phyloP scores from a whole-genome alignment of 352 stramenopile species.

The Plasmopara muralis region DNA sequence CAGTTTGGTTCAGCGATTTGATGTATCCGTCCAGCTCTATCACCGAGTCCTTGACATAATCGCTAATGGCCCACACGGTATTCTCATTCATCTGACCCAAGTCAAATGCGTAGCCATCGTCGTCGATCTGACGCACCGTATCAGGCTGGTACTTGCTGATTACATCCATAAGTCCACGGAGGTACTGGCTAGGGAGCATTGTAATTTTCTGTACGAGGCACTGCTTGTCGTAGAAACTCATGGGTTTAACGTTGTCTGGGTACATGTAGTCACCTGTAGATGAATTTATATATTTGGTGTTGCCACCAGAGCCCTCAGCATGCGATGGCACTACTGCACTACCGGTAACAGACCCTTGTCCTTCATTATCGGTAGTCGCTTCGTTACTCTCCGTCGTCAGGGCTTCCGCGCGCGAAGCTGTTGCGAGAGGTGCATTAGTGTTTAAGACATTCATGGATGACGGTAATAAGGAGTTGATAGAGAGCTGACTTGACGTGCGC shows the following conservation, averaged over 20 bases:
- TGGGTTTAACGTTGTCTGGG: constrained; percentile 73
- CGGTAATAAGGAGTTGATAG: constrained; percentile 61
- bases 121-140: constrained; percentile 79
- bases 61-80: constrained; percentile 81
- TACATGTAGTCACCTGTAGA: constrained; percentile 81
- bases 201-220: constrained; percentile 82
- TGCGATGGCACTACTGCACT: not conserved
- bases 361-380: constrained; percentile 27
- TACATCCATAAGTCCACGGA: constrained; percentile 79
- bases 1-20: constrained; percentile 48
- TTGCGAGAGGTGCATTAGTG: constrained; percentile 7
- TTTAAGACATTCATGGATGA: constrained; percentile 21
- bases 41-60: constrained; percentile 85
- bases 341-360: constrained; percentile 6
- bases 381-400: constrained; percentile 14
- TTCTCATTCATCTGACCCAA: constrained; percentile 86
- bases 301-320: constrained; percentile 54
- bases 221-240: constrained; percentile 82
- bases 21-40: constrained; percentile 82
- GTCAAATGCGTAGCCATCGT: constrained; percentile 84
- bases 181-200: constrained; percentile 75
- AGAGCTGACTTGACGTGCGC: constrained; percentile 69
- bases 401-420: constrained; percentile 10
- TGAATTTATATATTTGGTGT: constrained; percentile 62
- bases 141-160: constrained; percentile 87